Percentiles rank a stretch among this genome's conserved stretches.
Evolutionary conservation across 208 protist genomes (phyloP).

Genomic region (Acanthamoeba healyi): DNA sequence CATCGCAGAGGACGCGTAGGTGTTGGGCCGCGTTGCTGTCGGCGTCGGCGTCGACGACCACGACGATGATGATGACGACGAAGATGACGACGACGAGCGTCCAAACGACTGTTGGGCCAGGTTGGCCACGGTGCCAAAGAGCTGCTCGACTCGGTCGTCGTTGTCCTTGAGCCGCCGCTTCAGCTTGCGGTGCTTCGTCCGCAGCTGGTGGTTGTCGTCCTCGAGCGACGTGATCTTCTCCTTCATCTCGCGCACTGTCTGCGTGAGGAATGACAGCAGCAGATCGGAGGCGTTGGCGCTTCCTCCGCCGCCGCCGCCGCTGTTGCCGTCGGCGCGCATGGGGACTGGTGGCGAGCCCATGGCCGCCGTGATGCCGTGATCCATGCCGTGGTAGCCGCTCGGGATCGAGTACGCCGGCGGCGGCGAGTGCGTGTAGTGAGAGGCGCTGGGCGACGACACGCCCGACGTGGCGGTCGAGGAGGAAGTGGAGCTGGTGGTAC

Average conservation of each 20-base stretch:
- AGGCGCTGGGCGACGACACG: neutral
- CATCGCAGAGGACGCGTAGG: neutral
- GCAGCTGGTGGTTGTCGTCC: constrained; percentile 1
- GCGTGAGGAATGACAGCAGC: constrained; percentile 22
- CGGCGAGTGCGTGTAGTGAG: neutral
- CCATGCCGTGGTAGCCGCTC: neutral
- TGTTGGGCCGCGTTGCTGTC: no score
- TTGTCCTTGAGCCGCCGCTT: constrained; percentile 14
- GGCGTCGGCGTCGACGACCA: no score
- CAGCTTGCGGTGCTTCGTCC: neutral
- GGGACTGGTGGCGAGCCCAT: no score
- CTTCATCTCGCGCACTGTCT: constrained; percentile 36
- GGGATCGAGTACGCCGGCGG: neutral
- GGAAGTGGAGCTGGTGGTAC: neutral
- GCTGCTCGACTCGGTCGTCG: constrained; percentile 16
- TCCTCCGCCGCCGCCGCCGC: no score
- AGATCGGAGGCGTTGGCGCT: neutral
- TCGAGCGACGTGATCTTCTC: constrained; percentile 21
- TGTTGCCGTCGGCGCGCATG: no score
- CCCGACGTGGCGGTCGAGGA: neutral
- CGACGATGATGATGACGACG: neutral
- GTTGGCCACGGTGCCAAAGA: constrained; percentile 6
- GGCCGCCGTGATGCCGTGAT: no score
- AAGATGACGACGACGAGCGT: neutral
- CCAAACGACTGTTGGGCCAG: neutral